These are phyloP conservation scores for Macrolepiota albuminosa DNA, from an alignment of 768 basidiomycete species.

Conservation along the genomic window DNA sequence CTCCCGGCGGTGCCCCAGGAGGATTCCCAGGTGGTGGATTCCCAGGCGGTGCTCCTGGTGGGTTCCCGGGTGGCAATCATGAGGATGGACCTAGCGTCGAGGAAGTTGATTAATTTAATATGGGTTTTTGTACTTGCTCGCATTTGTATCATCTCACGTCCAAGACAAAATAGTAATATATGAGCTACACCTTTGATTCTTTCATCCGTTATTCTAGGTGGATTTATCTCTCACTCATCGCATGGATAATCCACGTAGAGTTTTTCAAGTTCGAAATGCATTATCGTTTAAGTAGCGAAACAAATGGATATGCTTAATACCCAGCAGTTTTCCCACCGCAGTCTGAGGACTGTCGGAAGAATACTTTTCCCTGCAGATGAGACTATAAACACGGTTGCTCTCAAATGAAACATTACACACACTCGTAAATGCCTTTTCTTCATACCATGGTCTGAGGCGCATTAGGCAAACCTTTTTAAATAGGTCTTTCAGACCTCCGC, in stretches of 20 bases:
- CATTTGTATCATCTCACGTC: not conserved
- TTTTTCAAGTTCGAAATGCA: no score
- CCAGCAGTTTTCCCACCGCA: no score
- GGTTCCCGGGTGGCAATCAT: slow-evolving; percentile 54
- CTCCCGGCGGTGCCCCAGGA: slow-evolving; percentile 62
- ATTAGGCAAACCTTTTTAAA: not conserved
- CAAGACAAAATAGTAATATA: not conserved
- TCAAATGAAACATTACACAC: not conserved
- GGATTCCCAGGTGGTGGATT: slow-evolving; percentile 46
- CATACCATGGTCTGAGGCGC: no score
- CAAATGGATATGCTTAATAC: no score
- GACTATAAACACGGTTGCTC: no score
- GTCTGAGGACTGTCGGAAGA: no score
- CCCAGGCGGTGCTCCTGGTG: slow-evolving; percentile 54
- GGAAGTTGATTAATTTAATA: slow-evolving; percentile 53
- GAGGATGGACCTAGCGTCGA: slow-evolving; percentile 90
- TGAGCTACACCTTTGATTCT: not conserved
- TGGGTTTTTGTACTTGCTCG: not conserved
- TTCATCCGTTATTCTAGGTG: no score
- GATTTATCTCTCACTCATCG: no score
- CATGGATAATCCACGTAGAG: no score
- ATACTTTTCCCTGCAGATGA: no score
- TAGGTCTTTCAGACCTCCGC: no score
- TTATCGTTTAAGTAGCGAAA: no score
- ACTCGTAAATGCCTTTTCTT: not conserved